Conservation (phyloP, 805 yeast species). For the Suhomyces pyralidae region DNA sequence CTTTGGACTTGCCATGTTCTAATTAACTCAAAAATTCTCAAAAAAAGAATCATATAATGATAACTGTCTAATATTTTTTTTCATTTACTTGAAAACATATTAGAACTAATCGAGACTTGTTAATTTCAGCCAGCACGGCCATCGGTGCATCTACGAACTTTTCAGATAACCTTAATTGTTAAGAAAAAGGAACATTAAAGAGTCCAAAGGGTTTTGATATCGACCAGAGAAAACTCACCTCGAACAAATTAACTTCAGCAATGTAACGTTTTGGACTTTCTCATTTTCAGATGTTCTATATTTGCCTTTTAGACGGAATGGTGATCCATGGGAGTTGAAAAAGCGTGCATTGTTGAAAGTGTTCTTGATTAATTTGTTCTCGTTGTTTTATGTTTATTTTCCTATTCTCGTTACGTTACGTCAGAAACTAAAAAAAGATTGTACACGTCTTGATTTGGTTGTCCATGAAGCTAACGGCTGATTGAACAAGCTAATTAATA, state of each 20-base stretch:
- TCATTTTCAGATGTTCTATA: background rate
- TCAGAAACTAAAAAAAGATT: background rate
- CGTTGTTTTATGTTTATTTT: background rate
- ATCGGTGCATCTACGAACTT: background rate
- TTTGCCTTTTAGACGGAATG: too few species aligned
- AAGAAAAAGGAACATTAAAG: background rate
- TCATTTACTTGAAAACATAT: background rate
- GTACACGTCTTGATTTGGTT: too few species aligned
- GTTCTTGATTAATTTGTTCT: background rate
- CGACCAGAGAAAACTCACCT: background rate
- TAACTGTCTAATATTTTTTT: background rate
- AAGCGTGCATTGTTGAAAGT: background rate
- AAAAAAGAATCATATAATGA: background rate
- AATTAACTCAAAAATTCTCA: conserved; percentile 1
- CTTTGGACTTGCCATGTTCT: conserved; percentile 37
- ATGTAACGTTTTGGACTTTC: background rate
- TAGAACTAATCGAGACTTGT: background rate
- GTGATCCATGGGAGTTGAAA: background rate
- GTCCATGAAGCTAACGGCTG: background rate
- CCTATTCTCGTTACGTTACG: background rate
- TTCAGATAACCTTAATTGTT: background rate
- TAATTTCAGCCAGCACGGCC: background rate
- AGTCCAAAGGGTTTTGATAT: background rate
- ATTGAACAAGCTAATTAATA: too few species aligned
- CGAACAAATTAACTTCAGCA: background rate